A percentile compares a stretch with the other conserved stretches of the same genome.
Evolutionary conservation across 768 basidiomycete genomes (phyloP).

Genomic region (Boletus pseudopeckii): DNA sequence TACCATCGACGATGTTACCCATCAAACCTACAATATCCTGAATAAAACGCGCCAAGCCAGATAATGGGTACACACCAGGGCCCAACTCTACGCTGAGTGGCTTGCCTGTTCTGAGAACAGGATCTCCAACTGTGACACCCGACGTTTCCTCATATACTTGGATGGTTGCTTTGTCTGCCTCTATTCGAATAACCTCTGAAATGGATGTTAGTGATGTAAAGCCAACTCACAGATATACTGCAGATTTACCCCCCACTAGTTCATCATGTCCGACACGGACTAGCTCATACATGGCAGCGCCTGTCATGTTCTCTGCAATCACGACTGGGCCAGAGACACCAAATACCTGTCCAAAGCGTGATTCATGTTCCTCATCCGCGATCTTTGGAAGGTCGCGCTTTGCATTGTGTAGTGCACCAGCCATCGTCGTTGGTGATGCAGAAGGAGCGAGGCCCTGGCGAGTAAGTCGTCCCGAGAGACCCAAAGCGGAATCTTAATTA

Average conservation of each 20-base stretch:
- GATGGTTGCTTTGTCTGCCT: conserved; percentile 96
- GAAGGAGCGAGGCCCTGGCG: background rate
- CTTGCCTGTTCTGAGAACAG: conserved; percentile 95
- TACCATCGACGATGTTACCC: conserved; percentile 99
- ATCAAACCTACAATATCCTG: conserved; percentile 67
- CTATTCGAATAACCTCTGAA: conserved; percentile 97
- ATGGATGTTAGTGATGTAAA: conserved; percentile 11
- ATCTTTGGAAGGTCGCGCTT: conserved; percentile 85
- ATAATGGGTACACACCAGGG: conserved; percentile 59
- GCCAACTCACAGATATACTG: background rate
- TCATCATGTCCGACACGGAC: conserved; percentile 99
- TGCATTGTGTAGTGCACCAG: conserved; percentile 90
- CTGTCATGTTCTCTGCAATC: conserved; percentile 91
- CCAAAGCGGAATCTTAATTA: conserved; percentile 31
- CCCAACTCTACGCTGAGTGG: conserved; percentile 97
- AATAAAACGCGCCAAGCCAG: background rate
- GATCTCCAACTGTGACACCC: conserved; percentile 98
- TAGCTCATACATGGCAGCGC: conserved; percentile 96
- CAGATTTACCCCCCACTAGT: conserved; percentile 81
- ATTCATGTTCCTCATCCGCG: conserved; percentile 86
- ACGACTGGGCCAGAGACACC: conserved; percentile 99
- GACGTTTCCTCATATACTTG: conserved; percentile 99
- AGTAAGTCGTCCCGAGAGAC: background rate
- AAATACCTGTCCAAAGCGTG: conserved; percentile 81
- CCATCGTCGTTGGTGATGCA: conserved; percentile 51